Evolutionary conservation across 176 grass and related monocot species (phyloP).

Genomic region (Zoysia pacifica): DNA sequence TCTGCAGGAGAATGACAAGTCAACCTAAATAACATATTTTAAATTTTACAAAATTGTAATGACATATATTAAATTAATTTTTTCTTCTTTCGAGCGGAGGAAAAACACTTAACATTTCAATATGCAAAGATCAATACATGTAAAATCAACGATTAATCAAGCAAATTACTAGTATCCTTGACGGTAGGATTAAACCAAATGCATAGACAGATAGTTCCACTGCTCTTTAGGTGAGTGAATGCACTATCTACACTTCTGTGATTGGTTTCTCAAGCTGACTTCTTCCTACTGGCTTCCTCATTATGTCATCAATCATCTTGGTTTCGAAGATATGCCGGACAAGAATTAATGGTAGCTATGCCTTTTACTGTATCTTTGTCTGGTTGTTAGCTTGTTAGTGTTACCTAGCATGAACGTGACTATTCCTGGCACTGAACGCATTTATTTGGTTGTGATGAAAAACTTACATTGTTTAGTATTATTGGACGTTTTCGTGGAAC

Average conservation of each 20-base stretch:
- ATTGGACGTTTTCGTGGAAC: neutral
- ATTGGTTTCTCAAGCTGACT: neutral
- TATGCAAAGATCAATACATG: too few species aligned
- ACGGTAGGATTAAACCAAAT: neutral
- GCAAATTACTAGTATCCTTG: neutral
- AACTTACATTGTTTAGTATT: neutral
- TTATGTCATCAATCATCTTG: neutral
- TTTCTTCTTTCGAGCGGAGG: neutral
- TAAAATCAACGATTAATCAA: neutral
- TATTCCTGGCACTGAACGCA: neutral
- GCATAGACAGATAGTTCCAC: neutral
- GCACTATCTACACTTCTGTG: neutral
- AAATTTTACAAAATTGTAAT: too few species aligned
- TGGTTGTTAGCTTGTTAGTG: neutral
- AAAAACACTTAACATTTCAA: too few species aligned
- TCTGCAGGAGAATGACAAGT: too few species aligned
- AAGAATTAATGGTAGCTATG: neutral
- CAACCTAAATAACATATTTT: too few species aligned
- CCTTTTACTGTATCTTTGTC: neutral
- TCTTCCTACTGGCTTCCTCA: neutral
- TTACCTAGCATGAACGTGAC: neutral
- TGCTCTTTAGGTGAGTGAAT: conserved; percentile 8
- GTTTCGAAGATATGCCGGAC: neutral
- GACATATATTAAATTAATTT: too few species aligned
- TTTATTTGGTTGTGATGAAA: neutral